Percentiles rank a stretch among this genome's conserved stretches.
Evolutionary conservation across 495 filamentous ascomycete genomes (phyloP).

Genomic region (Penicillium coffeae): DNA sequence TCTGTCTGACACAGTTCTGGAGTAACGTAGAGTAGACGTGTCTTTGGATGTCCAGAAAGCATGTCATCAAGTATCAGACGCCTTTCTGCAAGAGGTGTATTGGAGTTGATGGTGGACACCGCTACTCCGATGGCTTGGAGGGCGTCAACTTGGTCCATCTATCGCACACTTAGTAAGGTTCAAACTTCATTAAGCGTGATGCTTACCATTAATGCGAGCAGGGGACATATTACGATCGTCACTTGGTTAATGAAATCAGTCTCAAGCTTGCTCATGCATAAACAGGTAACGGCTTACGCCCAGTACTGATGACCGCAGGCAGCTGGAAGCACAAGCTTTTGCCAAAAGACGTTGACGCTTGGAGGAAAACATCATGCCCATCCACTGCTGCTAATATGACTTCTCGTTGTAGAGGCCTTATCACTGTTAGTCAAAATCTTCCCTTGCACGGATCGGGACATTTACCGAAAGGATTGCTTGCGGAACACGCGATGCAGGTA

Average conservation of each 20-base stretch:
- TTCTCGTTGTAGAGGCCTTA: constrained; percentile 79
- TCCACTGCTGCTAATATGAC: constrained; percentile 78
- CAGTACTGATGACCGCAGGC: constrained; percentile 80
- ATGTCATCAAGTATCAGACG: constrained; percentile 73
- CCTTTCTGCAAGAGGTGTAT: constrained; percentile 59
- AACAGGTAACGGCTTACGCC: constrained; percentile 50
- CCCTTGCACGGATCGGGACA: constrained; percentile 2
- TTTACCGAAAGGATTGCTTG: constrained; percentile 68
- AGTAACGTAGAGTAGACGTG: constrained; percentile 85
- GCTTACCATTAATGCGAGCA: constrained; percentile 84
- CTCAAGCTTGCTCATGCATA: background rate
- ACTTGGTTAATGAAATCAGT: constrained; percentile 42
- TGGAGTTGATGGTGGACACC: constrained; percentile 84
- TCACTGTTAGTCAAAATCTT: constrained; percentile 9
- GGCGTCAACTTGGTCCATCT: constrained; percentile 89
- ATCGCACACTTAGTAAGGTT: background rate
- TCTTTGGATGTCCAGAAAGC: constrained; percentile 78
- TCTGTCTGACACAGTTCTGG: constrained; percentile 82
- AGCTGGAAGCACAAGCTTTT: constrained; percentile 95
- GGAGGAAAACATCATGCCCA: constrained; percentile 88
- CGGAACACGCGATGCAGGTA: constrained; percentile 79
- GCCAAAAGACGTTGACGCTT: constrained; percentile 94
- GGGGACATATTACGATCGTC: constrained; percentile 86
- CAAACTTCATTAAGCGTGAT: background rate
- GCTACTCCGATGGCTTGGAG: constrained; percentile 68